Conservation (phyloP, 1,284 basidiomycete genomes). For the Ganoderma boninense region DNA sequence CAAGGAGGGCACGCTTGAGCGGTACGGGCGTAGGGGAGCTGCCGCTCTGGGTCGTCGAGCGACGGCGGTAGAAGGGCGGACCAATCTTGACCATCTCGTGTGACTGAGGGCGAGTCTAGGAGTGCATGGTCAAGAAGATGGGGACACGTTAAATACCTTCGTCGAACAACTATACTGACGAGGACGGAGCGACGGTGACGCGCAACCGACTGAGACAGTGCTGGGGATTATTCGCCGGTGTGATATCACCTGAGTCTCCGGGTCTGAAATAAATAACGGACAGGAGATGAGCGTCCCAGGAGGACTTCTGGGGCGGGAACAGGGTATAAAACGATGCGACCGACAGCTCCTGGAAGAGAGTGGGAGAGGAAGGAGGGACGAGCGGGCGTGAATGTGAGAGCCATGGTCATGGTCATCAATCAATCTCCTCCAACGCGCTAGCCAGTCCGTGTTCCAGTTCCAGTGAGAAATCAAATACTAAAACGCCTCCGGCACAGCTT, state of each 20-base stretch:
- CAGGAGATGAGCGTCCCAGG: neutral
- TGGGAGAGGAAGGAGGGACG: neutral
- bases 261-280: neutral
- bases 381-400: neutral
- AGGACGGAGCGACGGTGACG: neutral
- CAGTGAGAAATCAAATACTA: neutral
- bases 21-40: neutral
- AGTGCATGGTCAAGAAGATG: neutral
- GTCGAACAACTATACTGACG: neutral
- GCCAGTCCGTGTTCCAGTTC: neutral
- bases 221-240: neutral
- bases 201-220: neutral
- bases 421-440: neutral
- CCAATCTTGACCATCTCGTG: constrained; percentile 19
- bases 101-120: neutral
- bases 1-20: constrained; percentile 20
- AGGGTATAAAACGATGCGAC: neutral
- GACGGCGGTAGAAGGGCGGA: constrained; percentile 6
- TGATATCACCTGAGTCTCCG: neutral
- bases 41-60: constrained; percentile 7
- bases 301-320: neutral
- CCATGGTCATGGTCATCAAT: constrained; percentile 1
- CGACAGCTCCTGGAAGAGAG: neutral
- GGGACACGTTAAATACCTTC: neutral
- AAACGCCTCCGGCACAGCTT: neutral